These are phyloP conservation scores for Allantophomopsis cytisporea DNA, from an alignment of 2,329 filamentous ascomycete genomes.

Conservation along the genomic window DNA sequence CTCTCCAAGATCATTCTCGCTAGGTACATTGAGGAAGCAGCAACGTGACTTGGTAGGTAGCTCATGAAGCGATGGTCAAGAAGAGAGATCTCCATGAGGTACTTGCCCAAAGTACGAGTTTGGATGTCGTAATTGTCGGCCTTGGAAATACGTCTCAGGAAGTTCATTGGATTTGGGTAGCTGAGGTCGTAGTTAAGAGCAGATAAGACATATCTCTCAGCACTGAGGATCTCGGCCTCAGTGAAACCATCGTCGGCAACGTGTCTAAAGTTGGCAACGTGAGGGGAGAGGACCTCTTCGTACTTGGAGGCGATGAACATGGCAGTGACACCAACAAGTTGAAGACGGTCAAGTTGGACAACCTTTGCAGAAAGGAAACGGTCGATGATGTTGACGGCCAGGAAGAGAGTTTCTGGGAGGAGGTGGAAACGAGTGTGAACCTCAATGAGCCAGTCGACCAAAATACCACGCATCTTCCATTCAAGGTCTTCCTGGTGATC, in stretches of 20 bases:
- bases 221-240: slow-evolving; percentile 87
- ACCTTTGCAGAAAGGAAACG: slow-evolving; percentile 93
- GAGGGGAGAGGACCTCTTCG: slow-evolving; percentile 92
- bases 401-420: slow-evolving; percentile 89
- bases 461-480: slow-evolving; percentile 96
- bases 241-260: slow-evolving; percentile 95
- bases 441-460: slow-evolving; percentile 96
- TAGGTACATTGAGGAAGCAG: slow-evolving; percentile 90
- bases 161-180: slow-evolving; percentile 99
- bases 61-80: slow-evolving; percentile 89
- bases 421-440: slow-evolving; percentile 95
- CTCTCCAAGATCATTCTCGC: slow-evolving; percentile 81
- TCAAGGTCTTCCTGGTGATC: slow-evolving; percentile 86
- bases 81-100: slow-evolving; percentile 92
- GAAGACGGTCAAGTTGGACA: slow-evolving; percentile 88
- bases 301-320: slow-evolving; percentile 99
- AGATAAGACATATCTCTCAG: slow-evolving; percentile 87
- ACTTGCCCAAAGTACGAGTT: slow-evolving; percentile 93
- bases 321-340: slow-evolving; percentile 92
- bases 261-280: slow-evolving; percentile 91
- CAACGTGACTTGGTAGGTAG: slow-evolving; percentile 79
- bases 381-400: slow-evolving; percentile 96
- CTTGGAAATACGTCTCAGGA: slow-evolving; percentile 95
- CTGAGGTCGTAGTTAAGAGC: slow-evolving; percentile 94
- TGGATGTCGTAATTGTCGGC: slow-evolving; percentile 99